Evolutionary conservation across 352 stramenopile genomes (phyloP).

Genomic region (Aphanomyces stellatus): DNA sequence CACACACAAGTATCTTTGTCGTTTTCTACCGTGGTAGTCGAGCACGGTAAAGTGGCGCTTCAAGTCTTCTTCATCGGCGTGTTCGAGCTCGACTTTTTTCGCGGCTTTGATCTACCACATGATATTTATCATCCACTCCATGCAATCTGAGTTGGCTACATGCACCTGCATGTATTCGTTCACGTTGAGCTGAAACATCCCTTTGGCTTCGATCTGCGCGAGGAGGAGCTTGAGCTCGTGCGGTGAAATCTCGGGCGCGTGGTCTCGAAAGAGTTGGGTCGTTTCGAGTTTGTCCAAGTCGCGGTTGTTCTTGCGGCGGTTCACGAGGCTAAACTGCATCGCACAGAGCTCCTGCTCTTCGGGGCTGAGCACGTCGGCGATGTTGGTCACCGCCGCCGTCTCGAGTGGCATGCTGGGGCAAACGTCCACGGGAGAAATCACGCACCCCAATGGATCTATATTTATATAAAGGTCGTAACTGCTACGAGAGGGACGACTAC

Average conservation of each 20-base stretch:
- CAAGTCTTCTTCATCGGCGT: conserved; percentile 9
- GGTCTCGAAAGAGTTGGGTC: background rate
- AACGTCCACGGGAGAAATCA: background rate
- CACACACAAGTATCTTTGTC: no score
- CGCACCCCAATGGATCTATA: background rate
- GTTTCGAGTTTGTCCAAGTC: conserved; percentile 13
- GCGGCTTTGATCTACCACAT: conserved; percentile 7
- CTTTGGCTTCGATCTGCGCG: background rate
- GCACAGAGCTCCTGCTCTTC: conserved; percentile 4
- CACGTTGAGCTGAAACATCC: conserved; percentile 7
- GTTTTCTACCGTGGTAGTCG: conserved; percentile 16
- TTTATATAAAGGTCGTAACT: background rate
- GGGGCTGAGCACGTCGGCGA: background rate
- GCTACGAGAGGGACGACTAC: background rate
- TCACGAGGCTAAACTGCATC: background rate
- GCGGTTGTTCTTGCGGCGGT: background rate
- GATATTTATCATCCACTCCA: background rate
- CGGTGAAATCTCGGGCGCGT: background rate
- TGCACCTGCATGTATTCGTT: conserved; percentile 10
- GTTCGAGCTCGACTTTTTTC: conserved; percentile 12
- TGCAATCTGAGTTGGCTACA: background rate
- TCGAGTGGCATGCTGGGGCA: background rate
- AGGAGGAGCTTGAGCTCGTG: conserved; percentile 9
- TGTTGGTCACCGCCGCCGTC: background rate
- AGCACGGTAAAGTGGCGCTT: conserved; percentile 20